Conservation (phyloP, 2,329 filamentous ascomycete genomes). For the Penicillium sp. region DNA sequence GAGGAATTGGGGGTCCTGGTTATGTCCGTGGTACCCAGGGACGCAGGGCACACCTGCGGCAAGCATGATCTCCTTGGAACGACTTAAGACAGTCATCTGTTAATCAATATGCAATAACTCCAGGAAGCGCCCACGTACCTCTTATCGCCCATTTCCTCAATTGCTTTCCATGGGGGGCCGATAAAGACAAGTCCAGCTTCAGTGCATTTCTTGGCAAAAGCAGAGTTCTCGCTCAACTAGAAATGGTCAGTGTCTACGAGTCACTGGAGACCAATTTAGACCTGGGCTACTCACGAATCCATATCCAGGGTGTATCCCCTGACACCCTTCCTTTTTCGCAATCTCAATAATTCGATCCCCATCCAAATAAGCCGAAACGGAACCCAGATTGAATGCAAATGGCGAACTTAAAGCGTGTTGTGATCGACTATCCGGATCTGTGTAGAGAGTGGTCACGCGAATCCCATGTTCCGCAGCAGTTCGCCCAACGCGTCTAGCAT, state of each 20-base stretch:
- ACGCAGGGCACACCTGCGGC: conserved; percentile 94
- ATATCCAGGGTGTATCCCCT: conserved; percentile 93
- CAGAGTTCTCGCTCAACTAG: conserved; percentile 81
- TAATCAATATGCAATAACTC: conserved; percentile 3
- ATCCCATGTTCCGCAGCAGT: conserved; percentile 89
- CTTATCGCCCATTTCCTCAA: conserved; percentile 87
- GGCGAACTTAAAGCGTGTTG: conserved; percentile 87
- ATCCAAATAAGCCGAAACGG: conserved; percentile 84
- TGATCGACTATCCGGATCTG: conserved; percentile 79
- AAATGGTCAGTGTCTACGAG: neutral
- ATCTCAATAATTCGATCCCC: conserved; percentile 88
- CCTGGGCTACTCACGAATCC: conserved; percentile 61
- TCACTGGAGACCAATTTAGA: neutral
- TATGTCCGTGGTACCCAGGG: conserved; percentile 86
- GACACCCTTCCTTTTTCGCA: conserved; percentile 80
- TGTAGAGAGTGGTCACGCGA: conserved; percentile 90
- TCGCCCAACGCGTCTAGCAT: conserved; percentile 69
- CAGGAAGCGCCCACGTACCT: conserved; percentile 48
- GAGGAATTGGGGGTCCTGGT: conserved; percentile 67
- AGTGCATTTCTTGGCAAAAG: conserved; percentile 83
- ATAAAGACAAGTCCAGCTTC: conserved; percentile 93
- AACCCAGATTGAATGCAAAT: conserved; percentile 79
- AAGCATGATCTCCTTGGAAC: conserved; percentile 95
- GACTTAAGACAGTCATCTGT: conserved; percentile 36
- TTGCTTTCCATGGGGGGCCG: conserved; percentile 77